Evolutionary conservation across 1,284 basidiomycete genomes (phyloP).

Genomic region (Apiotrichum montevideense): DNA sequence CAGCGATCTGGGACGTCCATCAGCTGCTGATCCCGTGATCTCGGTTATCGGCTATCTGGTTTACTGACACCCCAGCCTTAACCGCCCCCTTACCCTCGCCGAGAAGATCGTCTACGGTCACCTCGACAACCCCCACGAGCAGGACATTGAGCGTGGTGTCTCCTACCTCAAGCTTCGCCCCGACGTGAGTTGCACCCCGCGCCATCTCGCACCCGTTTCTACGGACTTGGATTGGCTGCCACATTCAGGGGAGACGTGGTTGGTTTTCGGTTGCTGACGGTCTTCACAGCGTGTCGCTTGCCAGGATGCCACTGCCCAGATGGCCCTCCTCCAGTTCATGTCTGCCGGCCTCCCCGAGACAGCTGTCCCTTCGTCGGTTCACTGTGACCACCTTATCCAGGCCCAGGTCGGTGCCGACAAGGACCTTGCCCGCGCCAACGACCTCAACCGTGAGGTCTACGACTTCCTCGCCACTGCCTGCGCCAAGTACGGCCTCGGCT

Average conservation of each 20-base stretch:
- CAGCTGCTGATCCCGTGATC: background rate
- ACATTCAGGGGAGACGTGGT: no score
- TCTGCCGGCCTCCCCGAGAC: constrained; percentile 97
- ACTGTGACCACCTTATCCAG: constrained; percentile 99
- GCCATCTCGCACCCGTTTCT: background rate
- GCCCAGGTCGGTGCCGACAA: constrained; percentile 88
- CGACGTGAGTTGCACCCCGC: constrained; percentile 59
- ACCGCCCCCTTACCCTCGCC: constrained; percentile 88
- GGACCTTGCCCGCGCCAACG: constrained; percentile 86
- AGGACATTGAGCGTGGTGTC: constrained; percentile 78
- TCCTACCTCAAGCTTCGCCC: constrained; percentile 95
- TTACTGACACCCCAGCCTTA: constrained; percentile 56
- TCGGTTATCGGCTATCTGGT: background rate
- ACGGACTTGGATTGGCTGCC: background rate
- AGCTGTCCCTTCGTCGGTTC: constrained; percentile 94
- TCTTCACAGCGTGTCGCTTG: constrained; percentile 82
- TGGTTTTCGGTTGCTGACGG: background rate
- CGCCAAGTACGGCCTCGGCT: constrained; percentile 97
- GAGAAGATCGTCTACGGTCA: constrained; percentile 99
- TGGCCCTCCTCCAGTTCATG: constrained; percentile 99
- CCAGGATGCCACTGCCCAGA: constrained; percentile 98
- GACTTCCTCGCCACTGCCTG: constrained; percentile 98
- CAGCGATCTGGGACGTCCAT: no score
- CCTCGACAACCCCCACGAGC: constrained; percentile 84
- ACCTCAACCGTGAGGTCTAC: constrained; percentile 98